Base-by-base conservation (phyloP, 108 stramenopile species). In the Nannochloropsis gaditana region DNA sequence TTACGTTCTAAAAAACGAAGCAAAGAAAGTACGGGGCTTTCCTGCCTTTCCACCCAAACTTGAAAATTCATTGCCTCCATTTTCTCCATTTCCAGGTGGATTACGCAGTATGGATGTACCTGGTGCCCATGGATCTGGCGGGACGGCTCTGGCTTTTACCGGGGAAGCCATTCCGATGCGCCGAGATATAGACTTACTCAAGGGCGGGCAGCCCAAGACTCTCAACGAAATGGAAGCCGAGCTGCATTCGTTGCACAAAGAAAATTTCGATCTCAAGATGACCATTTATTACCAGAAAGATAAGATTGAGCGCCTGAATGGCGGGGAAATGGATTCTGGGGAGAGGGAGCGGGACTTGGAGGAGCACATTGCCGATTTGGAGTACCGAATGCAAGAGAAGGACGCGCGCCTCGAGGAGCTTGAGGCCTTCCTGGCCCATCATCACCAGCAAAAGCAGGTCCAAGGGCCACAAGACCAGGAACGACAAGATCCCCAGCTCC, bases 361-460 rank as follows among this genome's bases (percentile, higher is more conserved):
- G 59, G 59, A 73, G n/a, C 59, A 73, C 59, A 73, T 73, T 73
- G 59, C 59, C 59, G 59, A 73, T 73, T n/a, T 73, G 59, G 59
- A 73, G 59, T 73, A 73, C 59, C 59, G 59, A 15, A 73, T 73
- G 59, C 59, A 73, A 73, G 59, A 73, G n/a, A 73, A 73, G 59
- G 59, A 73, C 59, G 59, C 59, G 19, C 59, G 59, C 59, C 59
- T 73, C n/a, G 59, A 4, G n/a, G 59, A 73, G 59, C 59, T 73
- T n/a, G 59, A 73, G 59, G 59, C 59, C n/a, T 73, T 73, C 59
- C 59, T 73, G 19, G 59, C 59, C 59, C 59, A 73, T 3, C 59
- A 73, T n/a, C 59, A 73, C 5, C 59, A 73, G 19, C 19, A 15
- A 4, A n/a, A 15, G 19, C 59, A 73, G 6, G 31, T 31, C 31